phyloP scores from a whole-genome alignment of 129 eudicot genomes.

The Chrysanthemum lavandulifolium region DNA sequence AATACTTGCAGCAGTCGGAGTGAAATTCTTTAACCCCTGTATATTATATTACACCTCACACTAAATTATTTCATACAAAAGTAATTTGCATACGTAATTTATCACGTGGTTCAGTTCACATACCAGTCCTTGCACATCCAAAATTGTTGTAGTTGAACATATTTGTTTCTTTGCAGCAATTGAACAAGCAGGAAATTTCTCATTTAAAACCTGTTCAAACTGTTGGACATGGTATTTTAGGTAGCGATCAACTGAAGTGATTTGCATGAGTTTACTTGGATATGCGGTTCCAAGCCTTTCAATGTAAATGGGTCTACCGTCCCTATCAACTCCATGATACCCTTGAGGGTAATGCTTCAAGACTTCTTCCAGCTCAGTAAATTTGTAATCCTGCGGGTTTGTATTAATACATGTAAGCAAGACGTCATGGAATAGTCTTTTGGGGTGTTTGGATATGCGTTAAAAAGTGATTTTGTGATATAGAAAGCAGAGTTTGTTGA shows the following conservation, averaged over 20 bases:
- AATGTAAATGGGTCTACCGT: slow-evolving; percentile 86
- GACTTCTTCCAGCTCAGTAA: slow-evolving; percentile 76
- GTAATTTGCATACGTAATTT: neutral
- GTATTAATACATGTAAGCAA: neutral
- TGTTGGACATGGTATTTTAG: slow-evolving; percentile 84
- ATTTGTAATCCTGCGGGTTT: slow-evolving; percentile 59
- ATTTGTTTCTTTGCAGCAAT: slow-evolving; percentile 79
- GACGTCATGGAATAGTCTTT: neutral
- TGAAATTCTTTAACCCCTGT: slow-evolving; percentile 83
- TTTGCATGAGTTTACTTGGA: slow-evolving; percentile 75
- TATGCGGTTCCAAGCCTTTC: slow-evolving; percentile 85
- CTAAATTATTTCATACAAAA: slow-evolving; percentile 6
- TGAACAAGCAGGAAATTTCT: slow-evolving; percentile 86
- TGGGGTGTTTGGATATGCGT: too few relatives aligned
- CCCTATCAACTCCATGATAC: slow-evolving; percentile 93
- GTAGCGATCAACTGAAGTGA: slow-evolving; percentile 72
- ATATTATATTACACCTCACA: slow-evolving; percentile 20
- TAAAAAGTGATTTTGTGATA: too few relatives aligned
- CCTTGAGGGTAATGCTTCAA: slow-evolving; percentile 87
- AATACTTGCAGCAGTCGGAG: slow-evolving; percentile 70
- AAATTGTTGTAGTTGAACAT: slow-evolving; percentile 75
- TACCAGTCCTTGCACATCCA: slow-evolving; percentile 95
- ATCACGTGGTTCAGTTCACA: slow-evolving; percentile 19
- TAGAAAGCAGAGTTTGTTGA: too few relatives aligned
- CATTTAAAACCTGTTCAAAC: slow-evolving; percentile 71